Conservation (phyloP, 768 basidiomycete species). For the Boletus insuetus region DNA sequence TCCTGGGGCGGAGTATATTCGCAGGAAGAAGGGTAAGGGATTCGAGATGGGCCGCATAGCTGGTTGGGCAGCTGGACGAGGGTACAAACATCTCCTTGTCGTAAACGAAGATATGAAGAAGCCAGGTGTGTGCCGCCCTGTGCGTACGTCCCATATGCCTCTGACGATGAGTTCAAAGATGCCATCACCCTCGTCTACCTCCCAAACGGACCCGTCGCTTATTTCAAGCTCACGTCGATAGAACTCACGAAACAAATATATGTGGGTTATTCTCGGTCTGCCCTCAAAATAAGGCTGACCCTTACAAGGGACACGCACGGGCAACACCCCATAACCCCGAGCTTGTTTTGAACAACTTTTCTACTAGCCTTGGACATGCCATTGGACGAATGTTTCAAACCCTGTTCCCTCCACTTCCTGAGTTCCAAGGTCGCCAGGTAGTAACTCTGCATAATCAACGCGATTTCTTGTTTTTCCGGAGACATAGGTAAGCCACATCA, state of each 20-base stretch:
- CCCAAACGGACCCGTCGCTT: slow-evolving; percentile 90
- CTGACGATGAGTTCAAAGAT: slow-evolving; percentile 47
- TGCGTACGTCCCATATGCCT: neutral
- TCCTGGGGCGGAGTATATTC: slow-evolving; percentile 88
- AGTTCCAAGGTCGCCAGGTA: slow-evolving; percentile 95
- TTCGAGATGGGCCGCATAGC: slow-evolving; percentile 91
- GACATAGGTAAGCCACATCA: slow-evolving; percentile 69
- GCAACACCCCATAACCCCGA: slow-evolving; percentile 94
- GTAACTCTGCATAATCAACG: slow-evolving; percentile 97
- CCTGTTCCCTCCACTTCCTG: slow-evolving; percentile 90
- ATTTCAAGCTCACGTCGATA: slow-evolving; percentile 91
- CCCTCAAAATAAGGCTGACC: slow-evolving; percentile 3
- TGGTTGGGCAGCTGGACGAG: slow-evolving; percentile 87
- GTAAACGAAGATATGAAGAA: slow-evolving; percentile 96
- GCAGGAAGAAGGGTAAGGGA: slow-evolving; percentile 83
- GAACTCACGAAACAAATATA: slow-evolving; percentile 84
- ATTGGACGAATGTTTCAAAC: slow-evolving; percentile 97
- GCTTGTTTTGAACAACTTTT: slow-evolving; percentile 91
- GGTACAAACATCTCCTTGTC: slow-evolving; percentile 85
- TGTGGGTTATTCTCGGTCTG: slow-evolving; percentile 42
- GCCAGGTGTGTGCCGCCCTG: slow-evolving; percentile 63
- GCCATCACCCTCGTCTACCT: slow-evolving; percentile 90
- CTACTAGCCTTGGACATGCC: slow-evolving; percentile 88
- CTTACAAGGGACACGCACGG: slow-evolving; percentile 78
- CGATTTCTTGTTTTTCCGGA: slow-evolving; percentile 95